Evolutionary conservation across 1,139 yeast genomes (phyloP).

Genomic region (Geotrichum carabidarum): DNA sequence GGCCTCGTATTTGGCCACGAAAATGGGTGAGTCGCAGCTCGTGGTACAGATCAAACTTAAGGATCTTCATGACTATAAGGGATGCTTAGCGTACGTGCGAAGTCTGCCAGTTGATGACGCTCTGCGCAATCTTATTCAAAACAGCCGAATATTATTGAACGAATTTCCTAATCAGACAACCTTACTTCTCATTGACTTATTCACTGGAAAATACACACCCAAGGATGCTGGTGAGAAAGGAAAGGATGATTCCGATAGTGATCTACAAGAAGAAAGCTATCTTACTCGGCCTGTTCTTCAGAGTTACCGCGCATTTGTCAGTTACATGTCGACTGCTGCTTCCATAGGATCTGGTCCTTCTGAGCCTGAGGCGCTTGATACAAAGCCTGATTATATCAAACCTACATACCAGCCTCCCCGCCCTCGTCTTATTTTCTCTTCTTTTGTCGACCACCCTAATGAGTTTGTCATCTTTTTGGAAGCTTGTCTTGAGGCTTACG

Average conservation of each 20-base stretch:
- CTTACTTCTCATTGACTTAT: constrained; percentile 71
- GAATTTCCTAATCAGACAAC: constrained; percentile 77
- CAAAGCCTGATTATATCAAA: constrained; percentile 21
- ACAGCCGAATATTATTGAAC: constrained; percentile 62
- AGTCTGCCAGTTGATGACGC: constrained; percentile 75
- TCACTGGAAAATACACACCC: constrained; percentile 67
- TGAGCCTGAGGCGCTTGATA: constrained; percentile 7
- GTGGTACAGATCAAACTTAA: constrained; percentile 74
- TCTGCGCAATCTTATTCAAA: constrained; percentile 60
- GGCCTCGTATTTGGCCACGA: constrained; percentile 67
- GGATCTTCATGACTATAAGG: constrained; percentile 58
- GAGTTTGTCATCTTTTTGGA: constrained; percentile 92
- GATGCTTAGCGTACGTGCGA: constrained; percentile 62
- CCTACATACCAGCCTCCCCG: constrained; percentile 91
- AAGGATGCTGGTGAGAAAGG: constrained; percentile 20
- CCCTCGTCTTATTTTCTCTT: constrained; percentile 80
- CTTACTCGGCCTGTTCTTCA: constrained; percentile 47
- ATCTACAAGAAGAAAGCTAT: constrained; percentile 11
- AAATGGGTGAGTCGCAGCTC: constrained; percentile 64
- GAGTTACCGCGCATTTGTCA: constrained; percentile 66
- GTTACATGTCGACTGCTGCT: constrained; percentile 47
- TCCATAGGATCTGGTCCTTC: constrained; percentile 7
- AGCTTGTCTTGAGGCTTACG: constrained; percentile 80
- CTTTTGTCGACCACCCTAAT: constrained; percentile 76
- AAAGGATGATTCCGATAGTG: constrained; percentile 9